Evolutionary conservation across 192 early-diverging fungal genomes (phyloP).

Genomic region (Backusella parvicylindrica): DNA sequence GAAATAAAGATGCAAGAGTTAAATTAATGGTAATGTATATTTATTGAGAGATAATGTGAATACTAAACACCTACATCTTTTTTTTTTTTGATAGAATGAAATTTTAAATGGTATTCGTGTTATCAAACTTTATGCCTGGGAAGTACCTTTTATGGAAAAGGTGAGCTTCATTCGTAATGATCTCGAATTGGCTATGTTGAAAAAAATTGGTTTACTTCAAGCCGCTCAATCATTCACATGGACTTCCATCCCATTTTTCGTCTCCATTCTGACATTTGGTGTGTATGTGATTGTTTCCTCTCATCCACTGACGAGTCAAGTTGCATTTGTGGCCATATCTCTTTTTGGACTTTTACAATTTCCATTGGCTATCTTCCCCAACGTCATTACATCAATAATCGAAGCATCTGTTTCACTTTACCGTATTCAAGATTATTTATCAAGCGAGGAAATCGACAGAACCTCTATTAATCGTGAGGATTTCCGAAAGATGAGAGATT

Average conservation of each 20-base stretch:
- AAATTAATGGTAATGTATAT: constrained; percentile 33
- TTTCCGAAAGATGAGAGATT: constrained; percentile 8
- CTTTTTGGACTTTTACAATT: constrained; percentile 92
- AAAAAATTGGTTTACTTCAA: constrained; percentile 65
- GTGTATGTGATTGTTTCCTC: constrained; percentile 59
- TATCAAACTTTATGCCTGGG: constrained; percentile 97
- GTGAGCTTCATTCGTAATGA: constrained; percentile 65
- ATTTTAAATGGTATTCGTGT: constrained; percentile 88
- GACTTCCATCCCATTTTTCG: constrained; percentile 84
- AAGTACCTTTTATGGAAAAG: constrained; percentile 71
- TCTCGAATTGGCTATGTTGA: constrained; percentile 71
- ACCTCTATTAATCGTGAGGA: constrained; percentile 52
- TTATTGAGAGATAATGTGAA: constrained; percentile 11
- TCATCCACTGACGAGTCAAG: constrained; percentile 54
- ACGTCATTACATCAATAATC: constrained; percentile 68
- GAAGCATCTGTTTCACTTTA: constrained; percentile 82
- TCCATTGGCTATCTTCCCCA: constrained; percentile 82
- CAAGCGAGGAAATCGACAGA: constrained; percentile 76
- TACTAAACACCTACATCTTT: not conserved
- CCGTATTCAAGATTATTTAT: constrained; percentile 77
- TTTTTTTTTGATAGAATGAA: constrained; percentile 55
- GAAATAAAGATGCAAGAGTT: constrained; percentile 72
- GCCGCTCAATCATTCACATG: constrained; percentile 72
- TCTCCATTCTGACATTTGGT: constrained; percentile 79
- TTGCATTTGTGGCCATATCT: constrained; percentile 85